phyloP scores from a whole-genome alignment of 306 rosid genomes.

The Aeschynomene evenia region DNA sequence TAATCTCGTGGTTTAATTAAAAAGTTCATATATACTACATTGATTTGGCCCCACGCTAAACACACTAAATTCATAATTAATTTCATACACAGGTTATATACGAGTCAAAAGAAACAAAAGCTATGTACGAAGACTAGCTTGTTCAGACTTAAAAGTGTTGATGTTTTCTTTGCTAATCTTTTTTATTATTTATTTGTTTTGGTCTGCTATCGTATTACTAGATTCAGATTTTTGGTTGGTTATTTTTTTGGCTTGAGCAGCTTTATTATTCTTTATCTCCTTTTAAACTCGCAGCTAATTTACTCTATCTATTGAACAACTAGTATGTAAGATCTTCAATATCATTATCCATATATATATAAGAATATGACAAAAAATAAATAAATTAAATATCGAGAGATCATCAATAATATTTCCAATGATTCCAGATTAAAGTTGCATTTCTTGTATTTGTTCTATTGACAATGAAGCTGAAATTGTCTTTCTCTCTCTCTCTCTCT shows the following conservation, averaged over 20 bases:
- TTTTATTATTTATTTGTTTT: neutral
- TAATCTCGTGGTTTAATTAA: neutral
- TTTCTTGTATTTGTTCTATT: neutral
- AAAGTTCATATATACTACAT: conserved; percentile 4
- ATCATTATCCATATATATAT: no score
- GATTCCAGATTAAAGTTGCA: no score
- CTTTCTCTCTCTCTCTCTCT: no score
- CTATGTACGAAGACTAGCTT: neutral
- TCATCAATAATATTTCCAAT: no score
- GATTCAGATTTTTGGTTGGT: neutral
- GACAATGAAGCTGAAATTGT: no score
- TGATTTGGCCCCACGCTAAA: conserved; percentile 16
- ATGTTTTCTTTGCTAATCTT: neutral
- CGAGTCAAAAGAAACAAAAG: conserved; percentile 3
- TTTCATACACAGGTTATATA: no score
- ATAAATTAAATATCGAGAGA: no score
- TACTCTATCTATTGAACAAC: neutral
- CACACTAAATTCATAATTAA: neutral
- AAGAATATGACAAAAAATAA: no score
- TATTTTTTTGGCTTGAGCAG: neutral
- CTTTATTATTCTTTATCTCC: neutral
- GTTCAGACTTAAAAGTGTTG: neutral
- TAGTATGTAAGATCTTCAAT: neutral
- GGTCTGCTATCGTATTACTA: neutral
- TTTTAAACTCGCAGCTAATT: neutral